Base-by-base conservation (phyloP, 352 stramenopile species). In the Plasmopara muralis region DNA sequence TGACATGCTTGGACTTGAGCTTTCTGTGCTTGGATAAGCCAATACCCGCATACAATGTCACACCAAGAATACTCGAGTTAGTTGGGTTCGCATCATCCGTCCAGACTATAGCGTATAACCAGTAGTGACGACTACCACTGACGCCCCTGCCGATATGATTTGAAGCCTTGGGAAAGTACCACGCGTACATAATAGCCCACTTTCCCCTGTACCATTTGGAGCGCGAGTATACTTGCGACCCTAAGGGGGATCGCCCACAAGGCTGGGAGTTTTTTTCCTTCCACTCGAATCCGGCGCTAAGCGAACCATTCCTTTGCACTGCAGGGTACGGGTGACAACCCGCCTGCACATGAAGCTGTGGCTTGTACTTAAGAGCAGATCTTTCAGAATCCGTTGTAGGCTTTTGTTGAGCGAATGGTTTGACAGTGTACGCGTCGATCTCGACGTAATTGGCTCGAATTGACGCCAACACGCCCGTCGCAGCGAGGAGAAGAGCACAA, bases 281-380 rank as follows among this genome's bases (percentile, higher is more conserved):
- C n/a, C 62, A 67, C 18, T 65, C 62, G 13, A 74, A 54, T 7
- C 68, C 68, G 1, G 53, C 56, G 38, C 49, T 60, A 8, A 62
- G 61, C 42, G 67, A 52, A 20, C 68, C 65, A 2, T 55, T 25
- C 7, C 28, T 20, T 37, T 74, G 60, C 9, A 78, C 63, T n/a
- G 58, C 65, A n/a, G 54, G 34, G 29, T 62, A 62, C 29, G 41
- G 54, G 40, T 62, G 47, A 20, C 54, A 62, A 8, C 54, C 54
- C 16, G 51, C 42, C 18, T 56, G 10, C 31, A 41, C 35, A 16
- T 41, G 35, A 14, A 41, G 35, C 0, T 41, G 35, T 16, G 35
- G 35, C 35, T 41, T 41, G 35, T 41, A 41, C 13, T 41, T 41
- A 6, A 41, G 12, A 41, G 35, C 35, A 18, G 35, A 41, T 16